A percentile compares a stretch with the other conserved stretches of the same genome.
These are phyloP conservation scores for Hortiboletus flavorubellus DNA, from an alignment of 768 basidiomycete genomes.

Conservation along the genomic window DNA sequence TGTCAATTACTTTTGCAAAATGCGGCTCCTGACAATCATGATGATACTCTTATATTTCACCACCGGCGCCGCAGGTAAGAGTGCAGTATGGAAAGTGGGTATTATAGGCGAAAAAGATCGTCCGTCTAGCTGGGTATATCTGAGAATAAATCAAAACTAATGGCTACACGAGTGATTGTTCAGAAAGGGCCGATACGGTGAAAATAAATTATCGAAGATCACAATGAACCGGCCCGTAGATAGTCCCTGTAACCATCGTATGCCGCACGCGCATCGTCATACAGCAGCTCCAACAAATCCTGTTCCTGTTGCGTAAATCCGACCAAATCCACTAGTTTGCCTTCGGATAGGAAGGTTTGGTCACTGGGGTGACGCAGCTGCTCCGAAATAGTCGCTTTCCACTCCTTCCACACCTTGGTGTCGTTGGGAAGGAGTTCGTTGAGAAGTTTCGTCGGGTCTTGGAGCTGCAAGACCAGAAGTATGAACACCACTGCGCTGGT, in stretches of 20 bases:
- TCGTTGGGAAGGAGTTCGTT: constrained; percentile 21
- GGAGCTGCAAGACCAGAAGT: constrained; percentile 6
- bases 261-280: constrained; percentile 11
- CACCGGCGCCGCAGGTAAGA: too few relatives aligned
- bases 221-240: neutral
- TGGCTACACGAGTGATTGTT: too few relatives aligned
- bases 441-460: constrained; percentile 7
- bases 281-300: constrained; percentile 7
- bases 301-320: constrained; percentile 11
- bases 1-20: too few relatives aligned
- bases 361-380: neutral
- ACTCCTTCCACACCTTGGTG: constrained; percentile 18
- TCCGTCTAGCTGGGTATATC: too few relatives aligned
- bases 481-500: constrained; percentile 19
- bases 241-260: constrained; percentile 16
- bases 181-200: too few relatives aligned
- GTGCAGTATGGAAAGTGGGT: too few relatives aligned
- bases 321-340: neutral
- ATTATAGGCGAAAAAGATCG: too few relatives aligned
- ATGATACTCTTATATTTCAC: too few relatives aligned
- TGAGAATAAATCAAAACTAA: too few relatives aligned
- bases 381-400: constrained; percentile 14
- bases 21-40: too few relatives aligned
- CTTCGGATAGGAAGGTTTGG: neutral
- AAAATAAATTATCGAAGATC: neutral